phyloP scores from a whole-genome alignment of 2,329 filamentous ascomycete species.

The Trichoderma koningiopsis region DNA sequence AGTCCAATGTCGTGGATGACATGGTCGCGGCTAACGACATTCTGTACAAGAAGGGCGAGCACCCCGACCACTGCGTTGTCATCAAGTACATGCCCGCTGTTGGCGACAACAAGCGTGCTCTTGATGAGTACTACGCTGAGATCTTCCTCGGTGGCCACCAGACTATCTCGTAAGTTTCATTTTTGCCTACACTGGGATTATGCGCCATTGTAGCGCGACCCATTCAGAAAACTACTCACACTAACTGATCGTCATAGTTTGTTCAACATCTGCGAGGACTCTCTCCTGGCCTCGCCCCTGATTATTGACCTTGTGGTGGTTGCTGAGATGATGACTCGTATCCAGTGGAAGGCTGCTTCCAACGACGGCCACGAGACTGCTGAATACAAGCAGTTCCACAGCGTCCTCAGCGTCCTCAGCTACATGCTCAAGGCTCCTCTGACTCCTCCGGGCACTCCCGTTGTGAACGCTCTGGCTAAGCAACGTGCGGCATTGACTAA shows the following conservation, averaged over 20 bases:
- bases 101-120: constrained; percentile 96
- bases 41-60: constrained; percentile 87
- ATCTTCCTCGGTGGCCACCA: constrained; percentile 99
- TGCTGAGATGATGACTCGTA: constrained; percentile 97
- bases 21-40: constrained; percentile 97
- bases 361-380: constrained; percentile 54
- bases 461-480: constrained; percentile 94
- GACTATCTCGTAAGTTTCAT: constrained; percentile 72
- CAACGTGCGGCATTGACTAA: constrained; percentile 93
- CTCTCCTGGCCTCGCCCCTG: constrained; percentile 88
- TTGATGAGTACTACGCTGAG: constrained; percentile 99
- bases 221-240: not conserved
- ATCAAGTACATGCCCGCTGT: constrained; percentile 99
- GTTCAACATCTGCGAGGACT: constrained; percentile 99
- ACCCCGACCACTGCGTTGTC: constrained; percentile 96
- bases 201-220: not conserved
- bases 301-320: constrained; percentile 96
- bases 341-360: constrained; percentile 77
- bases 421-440: constrained; percentile 98
- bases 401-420: constrained; percentile 92
- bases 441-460: constrained; percentile 90
- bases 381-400: constrained; percentile 93
- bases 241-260: constrained; percentile 59
- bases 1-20: constrained; percentile 98
- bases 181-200: not conserved